A percentile compares a stretch with the other conserved stretches of the same genome.
These are phyloP conservation scores for Aleurites moluccanus DNA, from an alignment of 441 rosid genomes.

Conservation along the genomic window DNA sequence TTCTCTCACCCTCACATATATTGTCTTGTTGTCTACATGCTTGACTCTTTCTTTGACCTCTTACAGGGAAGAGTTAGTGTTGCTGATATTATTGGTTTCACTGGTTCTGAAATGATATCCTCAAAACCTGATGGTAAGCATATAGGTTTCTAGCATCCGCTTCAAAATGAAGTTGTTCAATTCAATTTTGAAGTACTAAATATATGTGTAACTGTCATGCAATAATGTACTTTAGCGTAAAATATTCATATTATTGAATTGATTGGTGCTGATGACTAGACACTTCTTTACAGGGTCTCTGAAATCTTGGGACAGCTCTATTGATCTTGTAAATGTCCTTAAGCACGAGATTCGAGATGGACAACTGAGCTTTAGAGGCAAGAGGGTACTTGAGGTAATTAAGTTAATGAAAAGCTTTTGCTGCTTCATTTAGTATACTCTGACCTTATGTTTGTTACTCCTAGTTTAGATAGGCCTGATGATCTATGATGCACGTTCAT, in stretches of 20 bases:
- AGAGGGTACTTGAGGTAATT: constrained; percentile 93
- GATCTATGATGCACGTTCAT: not conserved
- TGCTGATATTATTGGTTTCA: constrained; percentile 77
- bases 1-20: not conserved
- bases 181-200: constrained; percentile 6
- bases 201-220: not conserved
- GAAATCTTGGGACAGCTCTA: constrained; percentile 81
- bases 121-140: constrained; percentile 70
- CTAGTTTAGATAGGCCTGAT: not conserved
- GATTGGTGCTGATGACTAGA: not conserved
- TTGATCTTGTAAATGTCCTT: constrained; percentile 82
- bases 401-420: constrained; percentile 1
- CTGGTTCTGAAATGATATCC: constrained; percentile 65
- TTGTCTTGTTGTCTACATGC: not conserved
- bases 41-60: constrained; percentile 17
- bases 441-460: not conserved
- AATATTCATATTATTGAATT: not conserved
- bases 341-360: constrained; percentile 97
- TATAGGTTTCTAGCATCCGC: constrained; percentile 3
- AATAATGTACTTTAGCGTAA: not conserved
- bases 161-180: constrained; percentile 3
- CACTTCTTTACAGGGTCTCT: constrained; percentile 54
- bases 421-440: not conserved
- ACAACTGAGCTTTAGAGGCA: constrained; percentile 94
- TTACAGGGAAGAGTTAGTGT: constrained; percentile 84